These are phyloP conservation scores for Parachlorella kessleri DNA, from an alignment of 139 green algal species.

Conservation along the genomic window DNA sequence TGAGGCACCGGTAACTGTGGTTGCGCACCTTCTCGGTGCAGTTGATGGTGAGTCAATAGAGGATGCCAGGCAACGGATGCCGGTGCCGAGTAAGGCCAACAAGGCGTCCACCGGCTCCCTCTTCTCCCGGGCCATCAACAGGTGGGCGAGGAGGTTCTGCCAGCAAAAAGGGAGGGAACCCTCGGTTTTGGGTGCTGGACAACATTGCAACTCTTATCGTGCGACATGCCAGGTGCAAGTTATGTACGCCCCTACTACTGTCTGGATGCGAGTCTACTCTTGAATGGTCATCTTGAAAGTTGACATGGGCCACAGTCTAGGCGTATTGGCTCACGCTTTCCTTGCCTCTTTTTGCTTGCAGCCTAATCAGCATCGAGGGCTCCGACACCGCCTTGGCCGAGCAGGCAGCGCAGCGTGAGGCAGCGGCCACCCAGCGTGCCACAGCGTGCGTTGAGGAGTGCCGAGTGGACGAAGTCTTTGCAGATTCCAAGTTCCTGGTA, in stretches of 20 bases:
- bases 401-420: conserved; percentile 35
- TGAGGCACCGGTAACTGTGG: no score
- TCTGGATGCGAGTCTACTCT: no score
- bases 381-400: conserved; percentile 30
- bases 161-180: no score
- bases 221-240: no score
- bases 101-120: conserved; percentile 16
- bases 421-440: conserved; percentile 34
- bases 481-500: conserved; percentile 87
- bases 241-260: no score
- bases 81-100: background rate
- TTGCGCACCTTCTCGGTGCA: background rate
- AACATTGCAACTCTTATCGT: no score
- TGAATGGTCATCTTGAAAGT: no score
- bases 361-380: conserved; percentile 57
- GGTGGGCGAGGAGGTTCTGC: no score
- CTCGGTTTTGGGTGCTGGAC: no score
- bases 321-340: no score
- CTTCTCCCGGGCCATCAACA: conserved; percentile 43
- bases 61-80: conserved; percentile 14
- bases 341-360: conserved; percentile 26
- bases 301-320: no score
- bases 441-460: conserved; percentile 60
- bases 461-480: conserved; percentile 87
- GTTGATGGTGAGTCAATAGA: conserved; percentile 26